phyloP scores from a whole-genome alignment of 495 filamentous ascomycete species.

The Hyaloscypha bicolor region DNA sequence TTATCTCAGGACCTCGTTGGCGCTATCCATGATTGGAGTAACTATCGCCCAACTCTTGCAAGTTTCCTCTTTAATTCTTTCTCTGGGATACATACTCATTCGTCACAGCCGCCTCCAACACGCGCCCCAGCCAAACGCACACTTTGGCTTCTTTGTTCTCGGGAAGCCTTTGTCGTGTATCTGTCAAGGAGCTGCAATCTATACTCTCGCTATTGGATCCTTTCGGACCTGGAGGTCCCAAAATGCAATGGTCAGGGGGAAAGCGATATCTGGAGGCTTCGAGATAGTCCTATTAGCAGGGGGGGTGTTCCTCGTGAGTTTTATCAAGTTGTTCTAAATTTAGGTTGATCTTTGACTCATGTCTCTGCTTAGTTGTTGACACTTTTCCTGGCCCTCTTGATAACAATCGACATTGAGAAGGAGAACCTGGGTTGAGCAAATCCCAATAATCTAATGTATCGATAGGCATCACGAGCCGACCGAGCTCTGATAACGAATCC shows the following conservation, averaged over 20 bases:
- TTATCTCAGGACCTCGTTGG: constrained; percentile 73
- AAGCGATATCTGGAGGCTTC: constrained; percentile 66
- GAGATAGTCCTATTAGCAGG: constrained; percentile 62
- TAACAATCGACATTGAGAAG: constrained; percentile 33
- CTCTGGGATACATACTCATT: constrained; percentile 16
- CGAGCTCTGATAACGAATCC: constrained; percentile 8
- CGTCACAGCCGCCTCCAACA: constrained; percentile 51
- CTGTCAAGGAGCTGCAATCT: constrained; percentile 60
- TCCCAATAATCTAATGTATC: constrained; percentile 1
- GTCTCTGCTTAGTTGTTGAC: constrained; percentile 24
- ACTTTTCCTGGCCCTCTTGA: constrained; percentile 34
- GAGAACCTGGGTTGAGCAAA: constrained; percentile 21
- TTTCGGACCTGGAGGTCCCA: constrained; percentile 73
- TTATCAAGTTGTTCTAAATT: neutral
- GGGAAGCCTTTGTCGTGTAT: constrained; percentile 65
- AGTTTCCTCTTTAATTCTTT: constrained; percentile 34
- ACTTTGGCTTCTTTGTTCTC: constrained; percentile 62
- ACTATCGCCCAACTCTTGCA: constrained; percentile 67
- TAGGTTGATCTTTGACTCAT: neutral
- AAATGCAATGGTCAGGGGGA: constrained; percentile 64
- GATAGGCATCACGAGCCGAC: constrained; percentile 28
- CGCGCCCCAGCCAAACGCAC: constrained; percentile 36
- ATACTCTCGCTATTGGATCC: constrained; percentile 58
- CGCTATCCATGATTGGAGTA: constrained; percentile 67
- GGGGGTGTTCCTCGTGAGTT: constrained; percentile 52